These are phyloP conservation scores for Tothia fuscella DNA, from an alignment of 2,329 filamentous ascomycete species.

Conservation along the genomic window DNA sequence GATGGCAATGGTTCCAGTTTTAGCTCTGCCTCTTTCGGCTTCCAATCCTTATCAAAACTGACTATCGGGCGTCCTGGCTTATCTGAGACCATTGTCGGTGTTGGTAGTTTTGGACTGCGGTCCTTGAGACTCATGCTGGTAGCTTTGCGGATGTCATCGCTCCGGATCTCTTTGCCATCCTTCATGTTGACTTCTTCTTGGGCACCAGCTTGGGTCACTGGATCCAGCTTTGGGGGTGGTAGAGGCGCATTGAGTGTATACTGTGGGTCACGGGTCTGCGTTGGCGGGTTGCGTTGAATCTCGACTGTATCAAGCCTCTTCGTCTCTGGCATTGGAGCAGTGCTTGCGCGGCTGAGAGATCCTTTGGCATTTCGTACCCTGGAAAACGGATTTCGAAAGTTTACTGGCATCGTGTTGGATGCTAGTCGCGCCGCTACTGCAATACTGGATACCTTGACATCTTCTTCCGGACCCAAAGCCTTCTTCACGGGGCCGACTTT, in stretches of 20 bases:
- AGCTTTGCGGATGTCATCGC: conserved; percentile 78
- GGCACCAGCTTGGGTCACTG: conserved; percentile 22
- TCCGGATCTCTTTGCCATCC: conserved; percentile 70
- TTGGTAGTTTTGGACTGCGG: conserved; percentile 75
- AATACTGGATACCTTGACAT: conserved; percentile 8
- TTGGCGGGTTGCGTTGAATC: conserved; percentile 73
- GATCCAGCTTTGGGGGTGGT: conserved; percentile 5
- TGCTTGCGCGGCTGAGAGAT: conserved; percentile 6
- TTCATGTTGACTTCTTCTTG: conserved; percentile 43
- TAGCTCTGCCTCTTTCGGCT: conserved; percentile 61
- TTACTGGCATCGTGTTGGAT: conserved; percentile 5
- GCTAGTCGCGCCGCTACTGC: conserved; percentile 15
- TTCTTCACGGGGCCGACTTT: conserved; percentile 5
- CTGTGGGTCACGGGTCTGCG: conserved; percentile 66
- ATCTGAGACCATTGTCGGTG: conserved; percentile 83
- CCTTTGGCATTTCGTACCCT: conserved; percentile 9
- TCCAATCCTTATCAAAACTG: conserved; percentile 85
- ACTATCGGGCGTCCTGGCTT: conserved; percentile 86
- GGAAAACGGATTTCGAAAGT: conserved; percentile 10
- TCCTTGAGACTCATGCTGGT: conserved; percentile 83
- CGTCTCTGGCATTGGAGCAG: background rate
- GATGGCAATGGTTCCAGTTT: conserved; percentile 36
- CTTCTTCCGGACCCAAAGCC: background rate
- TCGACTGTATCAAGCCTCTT: conserved; percentile 43
- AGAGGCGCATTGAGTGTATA: conserved; percentile 57